Evolutionary conservation across 1,284 basidiomycete species (phyloP), one percentile per base, ranked within the genome.

Genomic region (Austropuccinia psidii): DNA sequence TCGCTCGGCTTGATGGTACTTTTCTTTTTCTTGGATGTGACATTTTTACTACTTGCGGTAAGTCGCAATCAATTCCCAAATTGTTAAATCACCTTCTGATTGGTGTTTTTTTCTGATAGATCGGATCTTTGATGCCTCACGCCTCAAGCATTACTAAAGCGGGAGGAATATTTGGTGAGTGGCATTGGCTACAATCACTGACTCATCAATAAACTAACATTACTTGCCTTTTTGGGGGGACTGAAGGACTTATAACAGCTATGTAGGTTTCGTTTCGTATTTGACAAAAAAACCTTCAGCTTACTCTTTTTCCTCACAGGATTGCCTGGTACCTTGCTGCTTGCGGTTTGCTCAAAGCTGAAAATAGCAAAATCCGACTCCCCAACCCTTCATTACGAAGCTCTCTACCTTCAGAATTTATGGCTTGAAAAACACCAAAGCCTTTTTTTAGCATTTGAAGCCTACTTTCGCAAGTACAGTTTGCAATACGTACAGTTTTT

Each of bases 21-120:
- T 33, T 90, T 97, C 82, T 84, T 86, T 80, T 87, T 86, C 83
- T 85, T 96, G 5, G 84, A 86, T 35, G 76, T 85, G 43, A 84
- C 83, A 11, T 85, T 85, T 80, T 78, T 82, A 65, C 75, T 84
- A 0, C 79, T 84, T 76, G 69, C 58, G 47, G 69, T 72, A 8
- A 72, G 69, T 72, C n/a, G n/a, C n/a, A n/a, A n/a, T n/a, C 19
- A 29, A 29, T 24, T 41, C n/a, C n/a, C 52, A 7, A 2, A 19
- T 21, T 35, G 13, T 6, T n/a, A 31, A 29, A 24, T 13, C 33
- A n/a, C n/a, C n/a, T n/a, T n/a, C n/a, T n/a, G n/a, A n/a, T 39
- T 50, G 4, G 7, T 15, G 2, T 21, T n/a, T n/a, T n/a, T n/a
- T n/a, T n/a, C n/a, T n/a, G n/a, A n/a, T n/a, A n/a, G n/a, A n/a